Base-by-base conservation (phyloP, 2,329 filamentous ascomycete species). In the Nemania bipapillata region DNA sequence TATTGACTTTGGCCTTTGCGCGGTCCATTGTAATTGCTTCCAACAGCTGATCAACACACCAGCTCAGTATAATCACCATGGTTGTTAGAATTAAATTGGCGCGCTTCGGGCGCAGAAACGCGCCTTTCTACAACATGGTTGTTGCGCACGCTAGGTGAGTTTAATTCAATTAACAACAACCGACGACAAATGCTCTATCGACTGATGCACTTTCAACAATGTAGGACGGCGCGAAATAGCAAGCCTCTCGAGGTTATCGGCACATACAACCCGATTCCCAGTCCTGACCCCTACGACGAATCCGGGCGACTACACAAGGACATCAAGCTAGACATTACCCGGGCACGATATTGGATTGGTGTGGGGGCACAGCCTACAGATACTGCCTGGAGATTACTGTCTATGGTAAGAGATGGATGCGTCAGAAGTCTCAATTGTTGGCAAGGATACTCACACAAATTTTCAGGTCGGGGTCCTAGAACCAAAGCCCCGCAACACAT, bases 51-150 rank as follows among this genome's bases (percentile, higher is more conserved):
- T n/a, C 17, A 35, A 28, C 26, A 37, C 7, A 20, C 28, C 22
- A 7, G 22, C 35, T 53, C 45, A 50, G 35, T 17, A 50, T 22
- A 60, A 28, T 42, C 58, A 58, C 50, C 60, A 97, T 99, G 96
- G 95, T 98, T 70, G 87, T 99, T 77, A 92, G 92, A 80, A 96
- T 99, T 81, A 91, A 96, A 68, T 90, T 99, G 75, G 92, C 96
- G 75, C 94, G 96, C 80, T 97, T 98, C 80, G 94, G 94, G 79
- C 93, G 91, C 80, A 89, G 88, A 73, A 94, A 97, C 79, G 80
- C 88, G n/a, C 95, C 96, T 2, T 91, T 97, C 76, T 99, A 97
- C 87, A 99, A 99, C 84, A 97, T 99, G 72, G 93, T 98, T 73
- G 92, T 99, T 72, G 89, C 94, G 17, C 95, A 98, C 78, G 94